These are phyloP conservation scores for Cryptosporidium tyzzeri DNA, from an alignment of 169 alveolate genomes.

Conservation along the genomic window DNA sequence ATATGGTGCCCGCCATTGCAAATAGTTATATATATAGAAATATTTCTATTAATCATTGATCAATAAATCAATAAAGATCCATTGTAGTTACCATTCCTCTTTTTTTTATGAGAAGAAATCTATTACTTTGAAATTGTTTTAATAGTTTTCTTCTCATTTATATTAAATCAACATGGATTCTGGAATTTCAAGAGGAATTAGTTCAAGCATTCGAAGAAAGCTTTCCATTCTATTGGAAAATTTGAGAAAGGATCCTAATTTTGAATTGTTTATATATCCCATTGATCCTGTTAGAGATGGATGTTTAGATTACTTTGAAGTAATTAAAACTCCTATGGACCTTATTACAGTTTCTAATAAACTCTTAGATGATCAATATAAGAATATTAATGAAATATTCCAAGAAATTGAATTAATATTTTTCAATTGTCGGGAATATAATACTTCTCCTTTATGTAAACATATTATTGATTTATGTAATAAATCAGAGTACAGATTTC, in stretches of 20 bases:
- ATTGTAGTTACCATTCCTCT: not conserved
- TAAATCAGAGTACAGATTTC: constrained; percentile 28
- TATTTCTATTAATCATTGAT: no score
- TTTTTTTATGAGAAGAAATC: not conserved
- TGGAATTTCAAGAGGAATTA: constrained; percentile 23
- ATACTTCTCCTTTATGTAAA: constrained; percentile 54
- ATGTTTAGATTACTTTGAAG: constrained; percentile 65
- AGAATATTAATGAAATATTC: not conserved
- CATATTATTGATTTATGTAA: constrained; percentile 26
- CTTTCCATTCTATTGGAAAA: constrained; percentile 37
- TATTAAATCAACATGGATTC: not conserved
- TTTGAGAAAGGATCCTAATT: constrained; percentile 51
- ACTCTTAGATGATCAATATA: constrained; percentile 20
- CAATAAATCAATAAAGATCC: no score
- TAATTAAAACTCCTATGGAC: constrained; percentile 54
- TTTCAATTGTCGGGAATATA: constrained; percentile 53
- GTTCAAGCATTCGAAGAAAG: constrained; percentile 39
- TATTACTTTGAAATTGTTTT: not conserved
- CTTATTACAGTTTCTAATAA: constrained; percentile 30
- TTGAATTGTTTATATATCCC: constrained; percentile 34
- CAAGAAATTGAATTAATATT: constrained; percentile 46
- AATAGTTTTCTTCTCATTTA: not conserved
- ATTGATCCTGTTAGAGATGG: constrained; percentile 60
- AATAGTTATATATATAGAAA: no score
- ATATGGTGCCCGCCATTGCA: no score